These are phyloP conservation scores for Leccinum uliginosum DNA, from an alignment of 768 basidiomycete genomes.

Conservation along the genomic window DNA sequence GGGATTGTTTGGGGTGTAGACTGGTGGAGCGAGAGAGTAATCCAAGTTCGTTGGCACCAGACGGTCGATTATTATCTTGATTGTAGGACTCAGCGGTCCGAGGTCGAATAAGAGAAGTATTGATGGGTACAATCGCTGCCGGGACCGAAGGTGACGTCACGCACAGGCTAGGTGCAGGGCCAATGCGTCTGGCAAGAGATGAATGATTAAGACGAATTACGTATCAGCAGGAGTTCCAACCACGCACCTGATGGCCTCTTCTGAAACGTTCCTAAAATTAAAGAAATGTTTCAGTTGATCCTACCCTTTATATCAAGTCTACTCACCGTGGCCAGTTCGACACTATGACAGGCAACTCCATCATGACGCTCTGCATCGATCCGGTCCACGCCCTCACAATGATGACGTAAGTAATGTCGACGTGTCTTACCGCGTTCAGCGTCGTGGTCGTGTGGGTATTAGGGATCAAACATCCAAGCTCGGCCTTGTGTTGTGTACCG, in stretches of 20 bases:
- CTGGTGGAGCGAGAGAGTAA: slow-evolving; percentile 5
- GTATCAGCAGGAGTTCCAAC: background rate
- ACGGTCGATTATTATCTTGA: slow-evolving; percentile 12
- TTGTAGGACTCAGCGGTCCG: slow-evolving; percentile 18
- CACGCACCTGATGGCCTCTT: slow-evolving; percentile 57
- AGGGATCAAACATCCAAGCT: slow-evolving; percentile 67
- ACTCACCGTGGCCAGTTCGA: slow-evolving; percentile 84
- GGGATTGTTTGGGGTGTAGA: slow-evolving; percentile 16
- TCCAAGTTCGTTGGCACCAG: slow-evolving; percentile 7
- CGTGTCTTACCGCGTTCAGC: slow-evolving; percentile 74
- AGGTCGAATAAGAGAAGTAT: slow-evolving; percentile 20
- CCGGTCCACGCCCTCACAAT: slow-evolving; percentile 76
- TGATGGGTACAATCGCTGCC: slow-evolving; percentile 29
- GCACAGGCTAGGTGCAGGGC: slow-evolving; percentile 40
- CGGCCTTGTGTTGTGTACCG: slow-evolving; percentile 66
- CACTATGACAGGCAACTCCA: slow-evolving; percentile 76
- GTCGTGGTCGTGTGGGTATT: slow-evolving; percentile 76
- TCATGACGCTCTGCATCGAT: slow-evolving; percentile 54
- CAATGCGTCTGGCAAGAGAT: slow-evolving; percentile 40
- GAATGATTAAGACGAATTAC: background rate
- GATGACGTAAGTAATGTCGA: slow-evolving; percentile 81
- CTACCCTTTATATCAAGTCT: background rate
- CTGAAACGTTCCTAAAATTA: slow-evolving; percentile 56
- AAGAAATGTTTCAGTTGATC: background rate
- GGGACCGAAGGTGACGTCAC: slow-evolving; percentile 24